These are phyloP conservation scores for Botryotinia narcissicola DNA, from an alignment of 2,329 filamentous ascomycete genomes.

Conservation along the genomic window DNA sequence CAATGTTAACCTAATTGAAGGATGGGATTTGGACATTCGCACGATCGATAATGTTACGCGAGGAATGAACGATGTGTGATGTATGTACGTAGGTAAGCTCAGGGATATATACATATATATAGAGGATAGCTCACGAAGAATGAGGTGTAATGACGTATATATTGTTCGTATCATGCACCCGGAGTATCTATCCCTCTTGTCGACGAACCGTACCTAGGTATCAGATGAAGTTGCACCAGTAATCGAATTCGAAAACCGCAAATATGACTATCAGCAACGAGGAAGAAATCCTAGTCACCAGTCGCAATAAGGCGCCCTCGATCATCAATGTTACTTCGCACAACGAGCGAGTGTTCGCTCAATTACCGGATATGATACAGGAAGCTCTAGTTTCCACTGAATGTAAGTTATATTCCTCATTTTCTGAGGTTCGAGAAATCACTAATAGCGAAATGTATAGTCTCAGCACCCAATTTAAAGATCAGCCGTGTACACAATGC, in stretches of 20 bases:
- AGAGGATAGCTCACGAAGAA: background rate
- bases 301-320: constrained; percentile 32
- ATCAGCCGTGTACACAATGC: constrained; percentile 30
- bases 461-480: constrained; percentile 30
- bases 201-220: background rate
- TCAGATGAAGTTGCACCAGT: background rate
- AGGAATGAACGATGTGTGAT: background rate
- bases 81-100: background rate
- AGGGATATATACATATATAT: background rate
- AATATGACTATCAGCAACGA: background rate
- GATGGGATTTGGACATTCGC: background rate
- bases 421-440: background rate
- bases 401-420: constrained; percentile 23
- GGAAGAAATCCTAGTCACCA: constrained; percentile 31
- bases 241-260: background rate
- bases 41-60: background rate
- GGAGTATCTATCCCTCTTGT: background rate
- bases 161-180: background rate
- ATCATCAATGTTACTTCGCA: constrained; percentile 33
- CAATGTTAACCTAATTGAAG: background rate
- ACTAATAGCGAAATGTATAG: constrained; percentile 13
- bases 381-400: constrained; percentile 35
- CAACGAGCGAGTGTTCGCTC: constrained; percentile 30
- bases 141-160: background rate
- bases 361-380: constrained; percentile 35